A percentile compares a stretch with the other conserved stretches of the same genome.
Evolutionary conservation across 495 filamentous ascomycete species (phyloP).

Genomic region (Hypoxylon perforatum): DNA sequence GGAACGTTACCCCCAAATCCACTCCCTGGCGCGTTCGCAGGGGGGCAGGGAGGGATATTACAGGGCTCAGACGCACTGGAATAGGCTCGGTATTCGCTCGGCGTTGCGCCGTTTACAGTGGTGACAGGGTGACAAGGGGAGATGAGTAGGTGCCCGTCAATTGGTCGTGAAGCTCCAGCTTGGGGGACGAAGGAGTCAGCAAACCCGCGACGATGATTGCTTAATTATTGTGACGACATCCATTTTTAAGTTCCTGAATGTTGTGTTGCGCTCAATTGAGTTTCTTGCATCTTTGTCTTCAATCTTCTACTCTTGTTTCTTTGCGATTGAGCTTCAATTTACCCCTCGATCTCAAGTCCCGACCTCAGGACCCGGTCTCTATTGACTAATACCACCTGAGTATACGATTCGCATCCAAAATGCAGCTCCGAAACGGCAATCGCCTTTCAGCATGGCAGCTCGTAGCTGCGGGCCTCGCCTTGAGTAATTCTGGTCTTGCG

Average conservation of each 20-base stretch:
- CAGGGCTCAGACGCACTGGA: conserved; percentile 22
- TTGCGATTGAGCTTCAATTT: conserved; percentile 14
- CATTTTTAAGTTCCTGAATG: conserved; percentile 2
- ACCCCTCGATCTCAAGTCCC: conserved; percentile 4
- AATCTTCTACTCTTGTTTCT: background rate
- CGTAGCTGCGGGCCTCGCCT: conserved; percentile 45
- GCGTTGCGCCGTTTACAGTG: conserved; percentile 16
- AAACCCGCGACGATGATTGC: conserved; percentile 13
- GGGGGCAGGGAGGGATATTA: conserved; percentile 7
- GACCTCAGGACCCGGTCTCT: background rate
- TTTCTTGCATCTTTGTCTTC: background rate
- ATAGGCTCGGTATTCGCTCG: conserved; percentile 35
- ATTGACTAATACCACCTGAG: background rate
- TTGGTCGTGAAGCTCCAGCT: conserved; percentile 16
- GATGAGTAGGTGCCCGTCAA: background rate
- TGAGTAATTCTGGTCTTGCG: conserved; percentile 47
- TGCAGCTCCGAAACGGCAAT: conserved; percentile 46
- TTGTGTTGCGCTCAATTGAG: background rate
- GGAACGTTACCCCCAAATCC: background rate
- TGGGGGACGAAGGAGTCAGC: background rate
- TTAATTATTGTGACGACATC: conserved; percentile 28
- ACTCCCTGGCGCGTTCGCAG: conserved; percentile 12
- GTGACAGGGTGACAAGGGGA: background rate
- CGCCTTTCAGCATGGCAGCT: conserved; percentile 35
- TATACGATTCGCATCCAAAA: conserved; percentile 24